Percentiles rank a stretch among this genome's conserved stretches.
Conservation (phyloP, 2,329 filamentous ascomycete genomes). For the Chalaropsis ovoidea region DNA sequence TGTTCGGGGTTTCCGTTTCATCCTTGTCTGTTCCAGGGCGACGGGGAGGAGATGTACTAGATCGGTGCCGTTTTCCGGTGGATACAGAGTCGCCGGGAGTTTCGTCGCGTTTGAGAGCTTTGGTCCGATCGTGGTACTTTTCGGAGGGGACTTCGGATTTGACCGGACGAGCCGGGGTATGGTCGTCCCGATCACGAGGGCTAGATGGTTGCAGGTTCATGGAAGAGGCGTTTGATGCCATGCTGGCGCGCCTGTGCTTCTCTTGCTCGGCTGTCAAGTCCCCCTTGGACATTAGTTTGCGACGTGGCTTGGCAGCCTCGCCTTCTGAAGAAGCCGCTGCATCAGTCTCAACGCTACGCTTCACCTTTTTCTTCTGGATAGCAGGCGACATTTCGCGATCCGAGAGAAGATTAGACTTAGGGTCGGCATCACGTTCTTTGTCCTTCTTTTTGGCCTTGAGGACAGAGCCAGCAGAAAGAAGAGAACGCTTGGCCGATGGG, state of each 20-base stretch:
- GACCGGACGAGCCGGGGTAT: conserved; percentile 38
- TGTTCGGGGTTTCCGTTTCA: conserved; percentile 41
- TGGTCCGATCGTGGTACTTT: conserved; percentile 48
- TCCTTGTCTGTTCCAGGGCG: conserved; percentile 46
- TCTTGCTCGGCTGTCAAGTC: conserved; percentile 50
- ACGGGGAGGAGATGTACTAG: conserved; percentile 46
- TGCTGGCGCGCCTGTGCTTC: conserved; percentile 48
- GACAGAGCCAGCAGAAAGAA: conserved; percentile 31
- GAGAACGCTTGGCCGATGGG: conserved; percentile 39
- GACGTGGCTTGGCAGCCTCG: conserved; percentile 48
- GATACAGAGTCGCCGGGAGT: conserved; percentile 44
- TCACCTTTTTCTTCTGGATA: conserved; percentile 43
- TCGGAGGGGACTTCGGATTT: conserved; percentile 35
- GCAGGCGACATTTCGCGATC: conserved; percentile 46
- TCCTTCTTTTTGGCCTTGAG: conserved; percentile 49
- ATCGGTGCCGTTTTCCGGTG: conserved; percentile 48
- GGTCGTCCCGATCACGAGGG: conserved; percentile 43
- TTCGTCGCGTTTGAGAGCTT: conserved; percentile 52
- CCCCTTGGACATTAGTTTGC: conserved; percentile 54
- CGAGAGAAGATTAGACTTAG: conserved; percentile 29
- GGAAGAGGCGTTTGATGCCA: conserved; percentile 47
- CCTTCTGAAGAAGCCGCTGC: conserved; percentile 46
- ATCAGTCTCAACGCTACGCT: conserved; percentile 45
- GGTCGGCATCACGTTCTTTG: conserved; percentile 37
- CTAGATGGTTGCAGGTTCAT: conserved; percentile 40